Percentiles rank a stretch among this genome's conserved stretches.
These are phyloP conservation scores for Trichoderma sp. DNA, from an alignment of 2,329 filamentous ascomycete genomes.

Conservation along the genomic window DNA sequence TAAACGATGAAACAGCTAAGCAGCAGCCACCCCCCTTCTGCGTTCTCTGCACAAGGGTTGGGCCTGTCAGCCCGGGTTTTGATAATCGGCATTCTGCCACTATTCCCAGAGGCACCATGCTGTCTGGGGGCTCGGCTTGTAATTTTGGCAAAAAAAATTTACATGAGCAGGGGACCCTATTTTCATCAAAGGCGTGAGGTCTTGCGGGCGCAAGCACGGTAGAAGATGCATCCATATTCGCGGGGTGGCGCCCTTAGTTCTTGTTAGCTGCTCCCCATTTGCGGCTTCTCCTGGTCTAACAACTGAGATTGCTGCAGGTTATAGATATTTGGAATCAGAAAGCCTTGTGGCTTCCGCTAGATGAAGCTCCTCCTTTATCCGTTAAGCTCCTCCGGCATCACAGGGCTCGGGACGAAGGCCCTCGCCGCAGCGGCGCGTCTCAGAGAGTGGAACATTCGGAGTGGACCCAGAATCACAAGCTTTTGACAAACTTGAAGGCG, in stretches of 20 bases:
- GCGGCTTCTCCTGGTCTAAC: neutral
- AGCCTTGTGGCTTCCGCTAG: neutral
- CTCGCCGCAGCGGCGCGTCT: neutral
- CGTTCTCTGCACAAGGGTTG: neutral
- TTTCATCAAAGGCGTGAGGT: neutral
- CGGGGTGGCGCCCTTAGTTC: neutral
- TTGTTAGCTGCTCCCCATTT: neutral
- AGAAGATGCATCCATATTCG: neutral
- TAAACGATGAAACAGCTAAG: neutral
- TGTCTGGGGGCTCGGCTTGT: neutral
- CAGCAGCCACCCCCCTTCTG: conserved; percentile 1
- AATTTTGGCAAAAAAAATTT: neutral
- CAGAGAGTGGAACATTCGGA: neutral
- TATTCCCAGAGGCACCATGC: neutral
- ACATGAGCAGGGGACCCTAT: neutral
- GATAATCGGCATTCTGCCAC: neutral
- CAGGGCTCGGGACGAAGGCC: conserved; percentile 9
- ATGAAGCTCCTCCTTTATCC: conserved; percentile 11
- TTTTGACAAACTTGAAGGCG: neutral
- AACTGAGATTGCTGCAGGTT: neutral
- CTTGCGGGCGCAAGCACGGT: neutral
- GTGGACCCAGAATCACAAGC: neutral
- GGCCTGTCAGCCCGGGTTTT: neutral
- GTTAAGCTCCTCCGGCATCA: neutral
- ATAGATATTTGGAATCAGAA: neutral